Conservation (phyloP, 2,329 filamentous ascomycete genomes). For the Fusarium poae region DNA sequence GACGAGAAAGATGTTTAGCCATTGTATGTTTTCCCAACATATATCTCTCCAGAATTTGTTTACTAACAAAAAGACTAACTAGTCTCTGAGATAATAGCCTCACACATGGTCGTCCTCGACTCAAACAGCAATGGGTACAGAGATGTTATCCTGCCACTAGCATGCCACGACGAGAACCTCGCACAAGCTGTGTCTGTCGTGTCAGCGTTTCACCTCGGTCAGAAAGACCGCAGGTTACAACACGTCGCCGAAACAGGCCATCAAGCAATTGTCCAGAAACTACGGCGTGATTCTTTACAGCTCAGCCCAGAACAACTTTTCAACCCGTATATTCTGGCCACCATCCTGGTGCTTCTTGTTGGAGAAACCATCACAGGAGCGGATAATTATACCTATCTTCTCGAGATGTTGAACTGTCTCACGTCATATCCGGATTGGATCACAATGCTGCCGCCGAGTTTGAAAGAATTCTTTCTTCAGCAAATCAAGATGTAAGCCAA, state of each 20-base stretch:
- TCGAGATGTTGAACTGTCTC: conserved; percentile 55
- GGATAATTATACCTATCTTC: conserved; percentile 54
- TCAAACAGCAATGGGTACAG: conserved; percentile 55
- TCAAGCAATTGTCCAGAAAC: conserved; percentile 52
- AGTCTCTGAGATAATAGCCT: conserved; percentile 56
- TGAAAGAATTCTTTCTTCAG: conserved; percentile 49
- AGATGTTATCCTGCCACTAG: conserved; percentile 56
- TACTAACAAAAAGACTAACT: neutral
- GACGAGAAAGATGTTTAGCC: conserved; percentile 53
- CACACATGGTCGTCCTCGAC: conserved; percentile 58
- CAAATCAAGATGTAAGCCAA: conserved; percentile 51
- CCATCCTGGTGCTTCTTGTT: conserved; percentile 55
- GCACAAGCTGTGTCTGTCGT: conserved; percentile 56
- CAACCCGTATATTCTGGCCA: conserved; percentile 55
- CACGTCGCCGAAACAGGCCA: conserved; percentile 53
- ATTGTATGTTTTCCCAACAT: conserved; percentile 49
- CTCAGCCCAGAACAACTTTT: conserved; percentile 51
- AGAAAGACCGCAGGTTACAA: conserved; percentile 50
- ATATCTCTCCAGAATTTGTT: fast-evolving
- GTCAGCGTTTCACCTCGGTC: conserved; percentile 55
- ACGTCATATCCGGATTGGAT: conserved; percentile 41
- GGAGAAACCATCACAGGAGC: conserved; percentile 59
- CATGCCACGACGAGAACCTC: conserved; percentile 53
- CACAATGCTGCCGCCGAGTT: conserved; percentile 22
- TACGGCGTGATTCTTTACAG: conserved; percentile 52